Evolutionary conservation across 352 stramenopile species (phyloP), one percentile per base, ranked within the genome.

Genomic region (Pythium scleroteichum): DNA sequence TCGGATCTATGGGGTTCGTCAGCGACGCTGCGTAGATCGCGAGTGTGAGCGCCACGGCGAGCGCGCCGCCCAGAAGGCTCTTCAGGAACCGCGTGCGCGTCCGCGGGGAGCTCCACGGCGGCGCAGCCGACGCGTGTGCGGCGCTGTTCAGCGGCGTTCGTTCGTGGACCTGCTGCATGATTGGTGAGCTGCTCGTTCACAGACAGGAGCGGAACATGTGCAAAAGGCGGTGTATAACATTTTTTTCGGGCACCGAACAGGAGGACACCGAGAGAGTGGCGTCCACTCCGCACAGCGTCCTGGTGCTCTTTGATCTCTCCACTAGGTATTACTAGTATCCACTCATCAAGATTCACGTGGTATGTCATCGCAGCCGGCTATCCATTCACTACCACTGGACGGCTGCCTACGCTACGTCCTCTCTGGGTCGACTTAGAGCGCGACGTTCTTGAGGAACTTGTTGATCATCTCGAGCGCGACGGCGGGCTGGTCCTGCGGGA

Each of bases 401-500:
- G 29, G 29, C 29, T 35, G 29, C 29, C 10, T 10, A 35, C 29
- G 5, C 29, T 35, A 35, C 5, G 29, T 5, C 10, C 5, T 35
- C 29, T 35, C 10, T 5, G 5, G 29, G 5, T 35, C 10, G 5
- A 23, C 24, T 56, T 42, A 73, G 6, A 85, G 59, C 5, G 38
- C 12, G 32, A 76, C 40, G 27, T 70, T 62, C 13, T 51, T 32
- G 32, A 92, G 69, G 71, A 91, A 88, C 48, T 69, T 73, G 52
- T 73, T 72, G 59, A 88, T 72, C 56, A 90, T 75, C 46, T 71
- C 68, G 32, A 84, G 63, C 32, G 78, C 51, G 10, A 83, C 72
- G 13, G 62, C 55, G 2, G 80, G 80, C 59, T 85, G 75, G 54
- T 87, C 68, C 10, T 23, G 59, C 6, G 78, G 77, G 12, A 76